A percentile compares a stretch with the other conserved stretches of the same genome.
These are phyloP conservation scores for Podospora australis DNA, from an alignment of 495 filamentous ascomycete species.

Conservation along the genomic window DNA sequence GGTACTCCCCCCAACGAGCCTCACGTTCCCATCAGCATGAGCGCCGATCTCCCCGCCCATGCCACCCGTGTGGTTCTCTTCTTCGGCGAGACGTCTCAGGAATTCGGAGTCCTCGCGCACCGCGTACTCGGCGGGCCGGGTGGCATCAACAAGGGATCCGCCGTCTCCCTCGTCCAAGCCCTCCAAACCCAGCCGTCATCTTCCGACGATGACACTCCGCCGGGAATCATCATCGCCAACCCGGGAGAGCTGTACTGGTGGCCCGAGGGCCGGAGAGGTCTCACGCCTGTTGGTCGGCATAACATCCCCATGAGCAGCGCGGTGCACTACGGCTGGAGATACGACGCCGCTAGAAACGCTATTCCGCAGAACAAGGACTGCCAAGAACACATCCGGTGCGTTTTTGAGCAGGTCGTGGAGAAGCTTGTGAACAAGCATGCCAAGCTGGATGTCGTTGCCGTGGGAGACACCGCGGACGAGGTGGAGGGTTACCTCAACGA, in stretches of 20 bases:
- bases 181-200: conserved; percentile 35
- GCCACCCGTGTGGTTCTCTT: conserved; percentile 61
- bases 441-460: conserved; percentile 58
- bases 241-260: conserved; percentile 65
- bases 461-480: conserved; percentile 50
- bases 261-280: conserved; percentile 45
- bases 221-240: conserved; percentile 64
- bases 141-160: conserved; percentile 60
- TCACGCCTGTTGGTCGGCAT: conserved; percentile 49
- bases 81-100: conserved; percentile 62
- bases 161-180: conserved; percentile 52
- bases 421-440: conserved; percentile 37
- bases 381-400: conserved; percentile 51
- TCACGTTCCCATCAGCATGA: conserved; percentile 63
- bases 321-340: conserved; percentile 37
- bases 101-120: conserved; percentile 69
- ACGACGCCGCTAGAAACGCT: conserved; percentile 43
- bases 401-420: conserved; percentile 57
- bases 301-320: conserved; percentile 49
- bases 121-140: conserved; percentile 51
- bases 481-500: conserved; percentile 51
- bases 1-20: conserved; percentile 38
- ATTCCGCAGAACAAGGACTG: conserved; percentile 48
- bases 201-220: conserved; percentile 21
- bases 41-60: conserved; percentile 47